phyloP scores from a whole-genome alignment of 176 grass and related monocot species.

The Phyllostachys edulis region DNA sequence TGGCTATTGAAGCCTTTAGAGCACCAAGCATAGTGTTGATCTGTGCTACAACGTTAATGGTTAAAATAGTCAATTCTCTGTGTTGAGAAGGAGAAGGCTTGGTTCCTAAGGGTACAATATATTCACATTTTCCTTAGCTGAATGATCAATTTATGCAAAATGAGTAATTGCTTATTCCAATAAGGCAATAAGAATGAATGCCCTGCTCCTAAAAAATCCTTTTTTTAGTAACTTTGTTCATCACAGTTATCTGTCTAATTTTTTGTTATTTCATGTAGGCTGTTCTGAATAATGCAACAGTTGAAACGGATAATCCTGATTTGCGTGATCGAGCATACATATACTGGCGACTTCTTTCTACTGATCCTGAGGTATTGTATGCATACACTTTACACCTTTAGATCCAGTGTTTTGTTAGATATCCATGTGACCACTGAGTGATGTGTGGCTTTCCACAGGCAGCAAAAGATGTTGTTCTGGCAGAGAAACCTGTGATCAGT shows the following conservation, averaged over 20 bases:
- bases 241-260: conserved; percentile 24
- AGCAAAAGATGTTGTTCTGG: conserved; percentile 98
- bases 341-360: conserved; percentile 99
- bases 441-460: conserved; percentile 50
- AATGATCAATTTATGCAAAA: conserved; percentile 2
- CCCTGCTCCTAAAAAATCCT: neutral
- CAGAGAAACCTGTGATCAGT: conserved; percentile 97
- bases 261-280: conserved; percentile 53
- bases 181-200: neutral
- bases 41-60: neutral
- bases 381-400: conserved; percentile 8
- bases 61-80: neutral
- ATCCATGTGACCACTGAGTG: conserved; percentile 5
- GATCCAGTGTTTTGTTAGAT: conserved; percentile 13
- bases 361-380: conserved; percentile 87
- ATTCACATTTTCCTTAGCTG: neutral
- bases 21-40: conserved; percentile 2
- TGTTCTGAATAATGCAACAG: conserved; percentile 97
- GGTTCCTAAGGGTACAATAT: neutral
- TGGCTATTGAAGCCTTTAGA: neutral
- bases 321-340: conserved; percentile 96
- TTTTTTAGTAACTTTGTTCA: neutral
- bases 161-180: neutral
- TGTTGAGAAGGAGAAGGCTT: neutral
- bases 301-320: conserved; percentile 99